phyloP scores from a whole-genome alignment of 139 green algal species.

The Chlamydomonas incerta region DNA sequence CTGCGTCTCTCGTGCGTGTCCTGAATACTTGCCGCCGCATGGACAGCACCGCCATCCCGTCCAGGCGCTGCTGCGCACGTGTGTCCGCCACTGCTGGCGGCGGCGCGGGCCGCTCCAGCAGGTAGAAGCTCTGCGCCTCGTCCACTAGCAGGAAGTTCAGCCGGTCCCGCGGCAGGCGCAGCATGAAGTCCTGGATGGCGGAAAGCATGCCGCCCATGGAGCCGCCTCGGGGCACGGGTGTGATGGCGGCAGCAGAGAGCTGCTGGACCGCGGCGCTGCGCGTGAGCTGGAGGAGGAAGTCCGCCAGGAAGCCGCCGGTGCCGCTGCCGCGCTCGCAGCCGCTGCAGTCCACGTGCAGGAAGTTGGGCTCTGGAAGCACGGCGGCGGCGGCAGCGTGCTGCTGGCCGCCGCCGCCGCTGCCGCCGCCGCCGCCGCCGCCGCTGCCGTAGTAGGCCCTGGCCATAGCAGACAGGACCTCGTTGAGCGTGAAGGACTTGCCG shows the following conservation, averaged over 20 bases:
- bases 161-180: not conserved
- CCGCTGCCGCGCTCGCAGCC: no score
- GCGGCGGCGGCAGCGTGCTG: no score
- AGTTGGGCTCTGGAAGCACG: no score
- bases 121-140: slow-evolving; percentile 5
- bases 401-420: no score
- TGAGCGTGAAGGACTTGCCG: no score
- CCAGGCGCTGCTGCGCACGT: not conserved
- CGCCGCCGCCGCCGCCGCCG: no score
- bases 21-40: no score
- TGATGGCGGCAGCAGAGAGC: not conserved
- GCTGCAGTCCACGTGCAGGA: no score
- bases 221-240: not conserved
- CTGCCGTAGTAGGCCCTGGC: no score
- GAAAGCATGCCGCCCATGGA: not conserved
- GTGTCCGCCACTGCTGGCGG: not conserved
- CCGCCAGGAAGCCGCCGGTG: no score
- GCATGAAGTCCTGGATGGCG: not conserved
- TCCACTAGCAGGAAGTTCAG: not conserved
- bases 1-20: no score
- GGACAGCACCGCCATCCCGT: not conserved
- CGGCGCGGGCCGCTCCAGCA: not conserved
- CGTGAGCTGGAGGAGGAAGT: not conserved
- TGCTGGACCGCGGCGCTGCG: not conserved
- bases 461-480: no score